Evolutionary conservation across 495 filamentous ascomycete species (phyloP), one percentile per base, ranked within the genome.

Genomic region (Aspergillus haitiensis): DNA sequence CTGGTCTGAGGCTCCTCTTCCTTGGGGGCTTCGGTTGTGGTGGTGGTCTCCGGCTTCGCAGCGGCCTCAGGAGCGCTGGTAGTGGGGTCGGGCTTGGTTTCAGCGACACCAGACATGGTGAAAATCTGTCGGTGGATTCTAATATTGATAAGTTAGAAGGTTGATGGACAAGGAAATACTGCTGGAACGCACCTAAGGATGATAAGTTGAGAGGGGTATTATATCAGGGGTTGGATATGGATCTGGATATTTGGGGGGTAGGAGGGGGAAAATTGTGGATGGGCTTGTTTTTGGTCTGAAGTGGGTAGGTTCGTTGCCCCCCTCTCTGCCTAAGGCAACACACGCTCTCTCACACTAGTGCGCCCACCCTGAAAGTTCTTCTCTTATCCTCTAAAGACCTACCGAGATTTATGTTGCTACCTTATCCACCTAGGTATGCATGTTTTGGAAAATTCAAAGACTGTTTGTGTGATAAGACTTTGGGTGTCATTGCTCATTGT

Each of bases 61-160:
- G 61, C 60, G 37, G 62, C 74, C 69, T 75, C 76, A 72, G 71
- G 70, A 70, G 70, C 71, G 62, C 66, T 64, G 61, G 74, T 75
- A 74, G 78, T 70, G 72, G 76, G 72, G 74, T 82, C 75, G 62
- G 77, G 75, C 70, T 78, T 78, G 63, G 73, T 74, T 63, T 78
- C 77, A 61, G 75, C 65, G 59, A 70, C 68, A 72, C 78, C 77
- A 74, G 78, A 77, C 78, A 80, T 80, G 63, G 55, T 71, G 74
- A 64, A 51, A 32, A 62, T 49, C 44, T 45, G 54, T 9, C 34
- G 48, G 45, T 9, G 48, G 13, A 51, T 57, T 58, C 61, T 65
- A 45, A 11, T n/a, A 18, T 27, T 46, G 12, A 46, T 55, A 18
- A 60, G 37, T 31, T 15, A 52, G 16, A 32, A n/a, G 7, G 15